A percentile compares a stretch with the other conserved stretches of the same genome.
Conservation (phyloP, 306 rosid genomes). For the Chamaecrista fasciculata region DNA sequence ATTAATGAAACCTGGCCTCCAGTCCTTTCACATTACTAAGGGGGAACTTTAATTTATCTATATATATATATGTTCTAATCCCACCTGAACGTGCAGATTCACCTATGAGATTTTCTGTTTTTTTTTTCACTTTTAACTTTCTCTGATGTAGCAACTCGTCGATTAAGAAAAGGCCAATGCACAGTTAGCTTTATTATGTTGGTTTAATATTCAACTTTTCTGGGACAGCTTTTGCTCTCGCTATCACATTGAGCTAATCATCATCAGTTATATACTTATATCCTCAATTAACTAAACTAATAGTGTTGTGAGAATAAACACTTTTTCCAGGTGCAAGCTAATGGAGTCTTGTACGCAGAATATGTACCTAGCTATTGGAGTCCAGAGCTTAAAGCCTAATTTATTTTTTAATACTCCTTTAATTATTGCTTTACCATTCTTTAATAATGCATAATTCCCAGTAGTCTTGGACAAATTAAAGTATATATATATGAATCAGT, state of each 20-base stretch:
- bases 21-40: too few relatives aligned
- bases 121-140: conserved; percentile 6
- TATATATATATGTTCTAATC: neutral
- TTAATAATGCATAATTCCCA: conserved; percentile 27
- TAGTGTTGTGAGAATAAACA: conserved; percentile 27
- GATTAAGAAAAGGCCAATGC: conserved; percentile 16
- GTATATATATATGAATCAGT: conserved; percentile 33
- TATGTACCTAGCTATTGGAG: neutral
- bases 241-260: conserved; percentile 47
- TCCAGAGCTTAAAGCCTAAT: conserved; percentile 14
- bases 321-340: conserved; percentile 39
- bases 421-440: conserved; percentile 30
- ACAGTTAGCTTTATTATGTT: conserved; percentile 27
- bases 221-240: conserved; percentile 39
- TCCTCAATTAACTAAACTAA: conserved; percentile 37
- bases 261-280: conserved; percentile 16
- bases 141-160: neutral
- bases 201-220: conserved; percentile 40
- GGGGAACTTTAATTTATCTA: too few relatives aligned
- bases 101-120: too few relatives aligned
- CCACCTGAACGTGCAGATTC: neutral
- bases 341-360: conserved; percentile 27
- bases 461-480: conserved; percentile 22
- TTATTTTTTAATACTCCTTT: neutral
- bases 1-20: too few relatives aligned